Evolutionary conservation across 768 basidiomycete species (phyloP).

Genomic region (Trametes maxima): DNA sequence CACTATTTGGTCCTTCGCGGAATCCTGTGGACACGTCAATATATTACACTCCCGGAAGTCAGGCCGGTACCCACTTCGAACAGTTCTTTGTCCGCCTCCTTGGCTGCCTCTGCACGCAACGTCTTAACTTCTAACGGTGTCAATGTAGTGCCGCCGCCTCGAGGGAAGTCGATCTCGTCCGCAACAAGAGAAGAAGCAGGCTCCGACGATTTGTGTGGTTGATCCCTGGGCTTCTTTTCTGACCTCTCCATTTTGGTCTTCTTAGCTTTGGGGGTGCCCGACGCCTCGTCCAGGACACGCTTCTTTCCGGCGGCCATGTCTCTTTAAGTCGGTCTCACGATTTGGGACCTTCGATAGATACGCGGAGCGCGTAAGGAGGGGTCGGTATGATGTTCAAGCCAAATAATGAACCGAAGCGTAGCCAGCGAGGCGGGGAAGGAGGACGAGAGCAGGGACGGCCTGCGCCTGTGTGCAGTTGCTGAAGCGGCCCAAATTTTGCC

Average conservation of each 20-base stretch:
- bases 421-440: background rate
- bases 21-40: slow-evolving; percentile 31
- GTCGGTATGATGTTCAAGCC: too few species aligned
- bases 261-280: slow-evolving; percentile 54
- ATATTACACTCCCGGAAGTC: background rate
- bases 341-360: background rate
- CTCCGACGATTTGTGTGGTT: slow-evolving; percentile 33
- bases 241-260: slow-evolving; percentile 54
- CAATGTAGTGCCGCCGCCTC: slow-evolving; percentile 88
- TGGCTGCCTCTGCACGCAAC: slow-evolving; percentile 78
- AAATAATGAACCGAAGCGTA: background rate
- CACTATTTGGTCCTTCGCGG: slow-evolving; percentile 44
- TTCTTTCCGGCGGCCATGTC: slow-evolving; percentile 56
- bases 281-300: slow-evolving; percentile 58
- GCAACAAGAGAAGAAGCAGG: slow-evolving; percentile 43
- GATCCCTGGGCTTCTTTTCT: slow-evolving; percentile 31
- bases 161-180: slow-evolving; percentile 91
- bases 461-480: background rate
- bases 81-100: slow-evolving; percentile 82
- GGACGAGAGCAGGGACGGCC: background rate
- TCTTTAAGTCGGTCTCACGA: background rate
- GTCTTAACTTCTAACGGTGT: slow-evolving; percentile 90
- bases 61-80: slow-evolving; percentile 53
- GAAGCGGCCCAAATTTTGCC: slow-evolving; percentile 24
- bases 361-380: too few species aligned